phyloP scores from a whole-genome alignment of 2,329 filamentous ascomycete species.

The Fusarium sp. region DNA sequence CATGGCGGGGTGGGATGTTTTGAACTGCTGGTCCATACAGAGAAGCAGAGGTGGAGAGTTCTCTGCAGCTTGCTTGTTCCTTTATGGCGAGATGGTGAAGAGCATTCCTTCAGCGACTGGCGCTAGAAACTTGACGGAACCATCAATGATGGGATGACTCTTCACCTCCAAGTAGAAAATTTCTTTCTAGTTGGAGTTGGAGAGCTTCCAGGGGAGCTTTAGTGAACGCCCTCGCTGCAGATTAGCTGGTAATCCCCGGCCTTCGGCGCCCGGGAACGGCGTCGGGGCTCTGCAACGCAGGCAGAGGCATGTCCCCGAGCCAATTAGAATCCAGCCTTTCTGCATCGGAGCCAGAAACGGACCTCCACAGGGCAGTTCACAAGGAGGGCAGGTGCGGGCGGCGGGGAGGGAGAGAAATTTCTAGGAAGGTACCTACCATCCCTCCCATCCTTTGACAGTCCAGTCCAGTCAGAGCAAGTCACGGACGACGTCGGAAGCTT shows the following conservation, averaged over 20 bases:
- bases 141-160: constrained; percentile 20
- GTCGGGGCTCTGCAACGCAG: constrained; percentile 15
- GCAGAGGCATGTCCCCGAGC: constrained; percentile 5
- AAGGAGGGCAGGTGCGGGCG: constrained; percentile 28
- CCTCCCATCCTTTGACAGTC: not conserved
- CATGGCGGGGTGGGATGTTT: constrained; percentile 33
- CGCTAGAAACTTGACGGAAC: not conserved
- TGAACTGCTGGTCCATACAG: constrained; percentile 23
- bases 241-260: constrained; percentile 33
- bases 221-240: constrained; percentile 19
- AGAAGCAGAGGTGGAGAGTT: constrained; percentile 17
- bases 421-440: not conserved
- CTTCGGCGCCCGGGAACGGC: constrained; percentile 45
- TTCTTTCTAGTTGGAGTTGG: not conserved
- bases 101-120: constrained; percentile 11
- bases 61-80: not conserved
- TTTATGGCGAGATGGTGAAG: not conserved
- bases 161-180: not conserved
- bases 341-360: constrained; percentile 41
- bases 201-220: constrained; percentile 11
- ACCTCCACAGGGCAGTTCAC: constrained; percentile 32
- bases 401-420: constrained; percentile 37
- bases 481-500: constrained; percentile 23
- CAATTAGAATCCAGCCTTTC: constrained; percentile 31
- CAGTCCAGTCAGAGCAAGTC: constrained; percentile 22